phyloP scores from a whole-genome alignment of 164 flowering plant genomes.

The Chimonanthus praecox region DNA sequence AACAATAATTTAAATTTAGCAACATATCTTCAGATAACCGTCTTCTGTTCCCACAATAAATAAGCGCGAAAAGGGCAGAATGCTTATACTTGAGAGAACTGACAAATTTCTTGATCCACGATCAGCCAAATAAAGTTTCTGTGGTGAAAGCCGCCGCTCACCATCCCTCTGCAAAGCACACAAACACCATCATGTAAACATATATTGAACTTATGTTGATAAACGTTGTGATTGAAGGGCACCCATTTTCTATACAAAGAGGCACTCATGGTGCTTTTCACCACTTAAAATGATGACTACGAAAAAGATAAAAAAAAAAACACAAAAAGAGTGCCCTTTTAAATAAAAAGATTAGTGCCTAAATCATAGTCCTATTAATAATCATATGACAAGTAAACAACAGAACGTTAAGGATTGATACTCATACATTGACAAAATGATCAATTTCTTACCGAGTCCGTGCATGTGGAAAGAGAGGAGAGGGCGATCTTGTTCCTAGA shows the following conservation, averaged over 20 bases:
- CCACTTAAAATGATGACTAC: no score
- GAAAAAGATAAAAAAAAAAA: no score
- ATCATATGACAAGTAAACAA: no score
- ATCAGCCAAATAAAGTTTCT: constrained; percentile 59
- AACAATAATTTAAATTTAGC: constrained; percentile 18
- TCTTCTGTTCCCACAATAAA: constrained; percentile 94
- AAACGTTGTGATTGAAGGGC: no score
- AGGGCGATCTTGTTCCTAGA: constrained; percentile 80
- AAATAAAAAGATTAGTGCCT: not conserved
- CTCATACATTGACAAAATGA: not conserved
- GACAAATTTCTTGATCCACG: constrained; percentile 61
- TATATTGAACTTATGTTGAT: no score
- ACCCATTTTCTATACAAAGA: no score
- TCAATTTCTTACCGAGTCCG: constrained; percentile 47
- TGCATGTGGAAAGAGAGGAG: constrained; percentile 59
- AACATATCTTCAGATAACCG: constrained; percentile 79
- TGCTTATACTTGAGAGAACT: constrained; percentile 60
- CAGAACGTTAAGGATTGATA: no score
- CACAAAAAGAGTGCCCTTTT: not conserved
- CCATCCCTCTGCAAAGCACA: constrained; percentile 44
- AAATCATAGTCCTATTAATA: no score
- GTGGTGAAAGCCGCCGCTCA: constrained; percentile 46
- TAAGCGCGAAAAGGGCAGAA: constrained; percentile 80
- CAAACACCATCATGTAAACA: not conserved
- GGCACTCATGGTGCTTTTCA: no score